These are phyloP conservation scores for Panicum virgatum DNA, from an alignment of 202 grass and related monocot species.

Conservation along the genomic window DNA sequence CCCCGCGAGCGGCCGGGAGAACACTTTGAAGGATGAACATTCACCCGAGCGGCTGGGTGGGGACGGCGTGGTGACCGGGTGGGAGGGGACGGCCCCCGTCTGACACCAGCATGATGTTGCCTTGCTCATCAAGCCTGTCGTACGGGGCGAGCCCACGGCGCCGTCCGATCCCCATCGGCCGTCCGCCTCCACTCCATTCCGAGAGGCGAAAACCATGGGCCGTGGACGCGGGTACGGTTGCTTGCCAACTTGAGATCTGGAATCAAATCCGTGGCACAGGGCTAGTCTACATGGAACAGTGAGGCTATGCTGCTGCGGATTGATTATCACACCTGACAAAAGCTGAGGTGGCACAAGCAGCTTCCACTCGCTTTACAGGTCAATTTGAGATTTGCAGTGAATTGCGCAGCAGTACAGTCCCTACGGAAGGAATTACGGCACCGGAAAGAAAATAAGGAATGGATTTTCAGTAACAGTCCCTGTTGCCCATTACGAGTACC, in stretches of 20 bases:
- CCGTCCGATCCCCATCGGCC: conserved; percentile 25
- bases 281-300: background rate
- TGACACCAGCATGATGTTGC: conserved; percentile 37
- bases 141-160: conserved; percentile 11
- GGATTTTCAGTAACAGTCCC: too few species aligned
- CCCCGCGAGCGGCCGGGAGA: too few species aligned
- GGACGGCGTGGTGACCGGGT: background rate
- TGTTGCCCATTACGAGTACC: too few species aligned
- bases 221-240: background rate
- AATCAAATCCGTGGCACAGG: background rate
- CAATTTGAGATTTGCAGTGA: too few species aligned
- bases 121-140: conserved; percentile 40
- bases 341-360: background rate
- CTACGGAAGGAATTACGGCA: too few species aligned
- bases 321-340: background rate
- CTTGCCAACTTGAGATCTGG: background rate
- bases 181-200: conserved; percentile 20
- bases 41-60: too few species aligned
- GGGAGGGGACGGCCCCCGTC: background rate
- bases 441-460: too few species aligned
- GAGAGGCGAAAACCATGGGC: conserved; percentile 11
- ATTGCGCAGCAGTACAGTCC: too few species aligned
- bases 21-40: too few species aligned
- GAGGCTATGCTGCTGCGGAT: background rate
- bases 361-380: background rate